phyloP scores from a whole-genome alignment of 805 yeast species.

The Nematodospora valgi region DNA sequence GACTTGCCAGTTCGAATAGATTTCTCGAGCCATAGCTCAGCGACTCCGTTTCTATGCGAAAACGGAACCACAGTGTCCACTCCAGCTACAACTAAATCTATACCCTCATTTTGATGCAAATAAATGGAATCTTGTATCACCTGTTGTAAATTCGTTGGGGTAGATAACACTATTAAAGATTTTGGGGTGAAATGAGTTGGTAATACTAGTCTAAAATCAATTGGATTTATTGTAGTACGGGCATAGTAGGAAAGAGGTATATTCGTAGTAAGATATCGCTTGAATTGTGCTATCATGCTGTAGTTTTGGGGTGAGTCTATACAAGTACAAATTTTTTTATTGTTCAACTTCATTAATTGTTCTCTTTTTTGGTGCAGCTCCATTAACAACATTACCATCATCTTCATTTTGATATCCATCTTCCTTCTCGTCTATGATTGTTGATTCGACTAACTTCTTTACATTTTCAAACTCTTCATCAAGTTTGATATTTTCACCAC shows the following conservation, averaged over 20 bases:
- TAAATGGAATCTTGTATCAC: conserved; percentile 29
- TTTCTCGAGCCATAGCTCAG: conserved; percentile 37
- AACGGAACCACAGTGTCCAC: conserved; percentile 34
- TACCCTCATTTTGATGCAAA: conserved; percentile 18
- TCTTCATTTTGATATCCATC: conserved; percentile 4
- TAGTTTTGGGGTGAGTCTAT: too few relatives aligned
- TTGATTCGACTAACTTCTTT: conserved; percentile 9
- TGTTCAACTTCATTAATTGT: conserved; percentile 18
- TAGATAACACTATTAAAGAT: conserved; percentile 32
- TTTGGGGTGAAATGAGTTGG: conserved; percentile 18
- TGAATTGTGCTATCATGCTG: too few relatives aligned
- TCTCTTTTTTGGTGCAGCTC: conserved; percentile 16
- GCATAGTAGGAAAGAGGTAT: background rate
- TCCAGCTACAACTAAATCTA: conserved; percentile 41
- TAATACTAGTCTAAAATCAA: conserved; percentile 5
- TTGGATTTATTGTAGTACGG: conserved; percentile 16
- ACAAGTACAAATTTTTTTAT: conserved; percentile 2
- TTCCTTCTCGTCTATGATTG: conserved; percentile 6
- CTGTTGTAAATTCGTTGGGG: conserved; percentile 29
- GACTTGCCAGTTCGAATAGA: conserved; percentile 17
- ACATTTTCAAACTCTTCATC: conserved; percentile 17
- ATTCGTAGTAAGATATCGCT: background rate
- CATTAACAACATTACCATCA: conserved; percentile 1
- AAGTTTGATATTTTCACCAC: conserved; percentile 22
- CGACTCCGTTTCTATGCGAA: conserved; percentile 30